These are phyloP conservation scores for Lentinula edodes DNA, from an alignment of 768 basidiomycete genomes.

Conservation along the genomic window DNA sequence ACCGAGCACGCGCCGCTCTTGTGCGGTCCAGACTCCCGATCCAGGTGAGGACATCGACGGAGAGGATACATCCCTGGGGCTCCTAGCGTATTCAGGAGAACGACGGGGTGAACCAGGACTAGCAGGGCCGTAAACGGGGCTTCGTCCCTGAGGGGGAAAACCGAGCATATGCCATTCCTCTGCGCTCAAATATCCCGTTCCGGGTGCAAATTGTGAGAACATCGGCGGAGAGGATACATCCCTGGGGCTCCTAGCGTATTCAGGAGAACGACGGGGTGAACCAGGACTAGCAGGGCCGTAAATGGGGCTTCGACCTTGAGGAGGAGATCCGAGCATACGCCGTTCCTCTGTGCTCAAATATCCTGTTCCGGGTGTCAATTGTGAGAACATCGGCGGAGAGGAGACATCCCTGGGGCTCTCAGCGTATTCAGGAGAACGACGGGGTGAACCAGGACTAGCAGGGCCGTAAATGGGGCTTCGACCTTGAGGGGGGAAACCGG, in stretches of 20 bases:
- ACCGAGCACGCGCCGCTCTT: neutral
- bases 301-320: neutral
- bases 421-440: neutral
- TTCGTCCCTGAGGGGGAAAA: neutral
- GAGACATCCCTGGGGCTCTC: no score
- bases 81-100: neutral
- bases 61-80: no score
- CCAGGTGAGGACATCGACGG: neutral
- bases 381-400: neutral
- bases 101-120: neutral
- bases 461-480: neutral
- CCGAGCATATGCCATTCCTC: neutral
- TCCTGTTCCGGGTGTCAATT: neutral
- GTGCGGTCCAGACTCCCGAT: no score
- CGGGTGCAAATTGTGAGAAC: neutral
- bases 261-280: neutral
- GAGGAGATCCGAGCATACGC: neutral
- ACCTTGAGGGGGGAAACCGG: neutral
- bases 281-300: neutral
- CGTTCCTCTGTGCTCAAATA: no score
- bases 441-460: neutral
- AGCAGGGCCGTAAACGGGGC: neutral
- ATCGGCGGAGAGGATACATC: no score
- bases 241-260: no score
- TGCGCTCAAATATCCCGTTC: no score